Base-by-base conservation (phyloP, 306 rosid species). In the Corylus heterophylla region DNA sequence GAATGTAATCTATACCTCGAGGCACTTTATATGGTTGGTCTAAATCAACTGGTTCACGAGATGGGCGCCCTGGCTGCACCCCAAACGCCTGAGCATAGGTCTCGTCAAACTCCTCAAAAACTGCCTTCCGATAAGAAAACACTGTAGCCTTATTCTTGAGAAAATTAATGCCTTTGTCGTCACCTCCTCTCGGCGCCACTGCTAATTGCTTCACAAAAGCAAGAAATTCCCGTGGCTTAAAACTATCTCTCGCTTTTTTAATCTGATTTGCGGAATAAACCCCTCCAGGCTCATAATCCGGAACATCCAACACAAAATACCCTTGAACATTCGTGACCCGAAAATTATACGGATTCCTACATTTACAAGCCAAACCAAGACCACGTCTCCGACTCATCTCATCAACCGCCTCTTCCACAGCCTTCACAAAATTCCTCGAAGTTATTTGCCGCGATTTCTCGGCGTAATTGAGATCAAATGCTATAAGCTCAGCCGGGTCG, bases 71-170 rank as follows among this genome's bases (percentile, higher is more conserved):
- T 0, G 88, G 83, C 81, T 83, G 87, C 74, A 81, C 89, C 31
- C 96, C 96, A 77, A 96, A 96, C 20, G 99, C 99, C 87, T 96
- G 92, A 3, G 97, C 98, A 84, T 96, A 96, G 11, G 99, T 93
- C 85, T 90, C 99, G 77, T 96, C 99, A 78, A 77, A 84, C 81
- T 96, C 97, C 80, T 96, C 98, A 83, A 90, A 96, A 67, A 91
- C 92, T 0, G 91, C 89, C 81, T 80, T 89, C 2, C 99, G 81
- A 73, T 86, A 89, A 0, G 90, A 84, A n/a, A 82, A 88, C 18
- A 87, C 79, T 0, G 89, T 86, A 29, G 98, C 94, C 82, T 85
- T 96, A 59, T 87, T 83, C 88, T 87, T 89, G 63, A 56, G 39
- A 72, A 91, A 96, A 42, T 27, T 75, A 25, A 93, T 89, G 86